Evolutionary conservation across 768 basidiomycete genomes (phyloP), one percentile per base, ranked within the genome.

Genomic region (Postia placenta): DNA sequence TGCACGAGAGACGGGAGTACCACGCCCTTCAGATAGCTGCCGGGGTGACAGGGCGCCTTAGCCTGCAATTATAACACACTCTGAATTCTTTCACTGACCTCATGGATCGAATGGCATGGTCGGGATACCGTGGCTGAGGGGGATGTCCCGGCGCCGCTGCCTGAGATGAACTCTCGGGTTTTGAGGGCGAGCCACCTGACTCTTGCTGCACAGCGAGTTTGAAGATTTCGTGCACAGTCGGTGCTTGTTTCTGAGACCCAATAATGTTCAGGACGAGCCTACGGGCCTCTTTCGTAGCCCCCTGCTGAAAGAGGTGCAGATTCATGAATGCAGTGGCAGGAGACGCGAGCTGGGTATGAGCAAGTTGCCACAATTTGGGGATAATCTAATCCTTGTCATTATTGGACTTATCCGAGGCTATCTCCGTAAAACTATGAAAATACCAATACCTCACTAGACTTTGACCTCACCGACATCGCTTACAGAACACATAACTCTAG

Each of bases 91-190:
- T 12, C 15, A 66, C 71, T 40, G 48, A 78, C 83, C 59, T 67
- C 47, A 81, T 66, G 12, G 84, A 85, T 17, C 76, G 73, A 42
- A 85, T 63, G 5, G 72, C 70, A 53, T 82, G 74, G 7, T 71
- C 67, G 0, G 71, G 61, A 44, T 69, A 60, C 3, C 75, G 70
- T 14, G 75, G 73, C 3, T 42, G 30, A 1, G 64, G 33, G 3
- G 5, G 26, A 30, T 22, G 6, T 12, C 25, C 17, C 4, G 24
- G 17, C 3, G 5, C 39, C 1, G 14, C 20, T 28, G 14, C 44
- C 4, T 22, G 12, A 12, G 47, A 27, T 2, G 27, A 3, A 3
- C 15, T 27, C 28, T 38, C 45, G 23, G 20, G 42, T 38, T 51
- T 54, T 6, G 30, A 9, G 24, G 9, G 12, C n/a, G 35, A 20